A percentile compares a stretch with the other conserved stretches of the same genome.
These are phyloP conservation scores for Apiospora aurea DNA, from an alignment of 2,329 filamentous ascomycete species.

Conservation along the genomic window DNA sequence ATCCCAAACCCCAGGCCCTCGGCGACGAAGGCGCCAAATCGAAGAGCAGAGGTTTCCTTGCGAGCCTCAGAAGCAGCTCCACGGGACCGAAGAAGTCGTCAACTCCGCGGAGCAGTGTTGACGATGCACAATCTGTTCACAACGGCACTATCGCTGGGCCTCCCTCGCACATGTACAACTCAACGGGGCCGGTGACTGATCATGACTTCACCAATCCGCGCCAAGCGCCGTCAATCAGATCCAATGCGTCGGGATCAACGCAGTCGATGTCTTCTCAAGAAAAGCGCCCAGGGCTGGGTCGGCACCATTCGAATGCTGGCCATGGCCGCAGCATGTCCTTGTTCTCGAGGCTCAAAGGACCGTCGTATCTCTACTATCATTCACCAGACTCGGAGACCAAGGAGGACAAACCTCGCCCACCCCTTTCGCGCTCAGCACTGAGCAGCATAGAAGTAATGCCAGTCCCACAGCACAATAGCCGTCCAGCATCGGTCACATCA, in stretches of 20 bases:
- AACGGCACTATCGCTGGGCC: constrained; percentile 27
- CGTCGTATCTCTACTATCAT: constrained; percentile 42
- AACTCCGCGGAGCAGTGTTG: constrained; percentile 29
- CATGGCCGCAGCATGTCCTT: constrained; percentile 42
- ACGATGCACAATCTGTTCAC: constrained; percentile 30
- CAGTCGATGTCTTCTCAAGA: constrained; percentile 41
- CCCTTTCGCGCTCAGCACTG: constrained; percentile 31
- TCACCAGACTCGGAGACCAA: constrained; percentile 28
- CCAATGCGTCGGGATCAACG: constrained; percentile 38
- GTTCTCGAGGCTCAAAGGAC: constrained; percentile 41
- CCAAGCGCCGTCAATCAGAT: constrained; percentile 39
- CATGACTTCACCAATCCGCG: constrained; percentile 33
- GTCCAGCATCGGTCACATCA: neutral
- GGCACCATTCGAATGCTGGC: constrained; percentile 34
- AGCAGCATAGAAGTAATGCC: constrained; percentile 1
- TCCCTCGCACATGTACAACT: constrained; percentile 31
- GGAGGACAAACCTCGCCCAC: constrained; percentile 28
- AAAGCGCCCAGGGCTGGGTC: constrained; percentile 33
- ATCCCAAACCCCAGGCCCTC: constrained; percentile 23
- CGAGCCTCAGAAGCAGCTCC: constrained; percentile 38
- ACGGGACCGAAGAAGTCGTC: constrained; percentile 38
- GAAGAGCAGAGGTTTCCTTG: constrained; percentile 41
- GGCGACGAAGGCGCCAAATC: constrained; percentile 35
- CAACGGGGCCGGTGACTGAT: constrained; percentile 29
- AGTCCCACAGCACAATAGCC: neutral